Evolutionary conservation across 257 asterid species (phyloP), one percentile per base, ranked within the genome.

Genomic region (Lantana camara): DNA sequence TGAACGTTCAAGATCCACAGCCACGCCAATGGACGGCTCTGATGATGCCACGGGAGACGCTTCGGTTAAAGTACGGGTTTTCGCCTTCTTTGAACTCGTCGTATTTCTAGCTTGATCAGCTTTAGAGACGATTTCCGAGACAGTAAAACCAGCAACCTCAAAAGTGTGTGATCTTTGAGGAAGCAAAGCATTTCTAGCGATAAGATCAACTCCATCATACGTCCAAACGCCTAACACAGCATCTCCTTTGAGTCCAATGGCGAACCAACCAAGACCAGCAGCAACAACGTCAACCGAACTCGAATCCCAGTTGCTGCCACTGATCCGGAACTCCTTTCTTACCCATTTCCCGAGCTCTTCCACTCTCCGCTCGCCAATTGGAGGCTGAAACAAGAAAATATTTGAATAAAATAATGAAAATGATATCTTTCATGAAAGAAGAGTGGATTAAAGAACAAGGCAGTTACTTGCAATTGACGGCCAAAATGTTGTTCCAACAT

Each of bases 241-340:
- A 24, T 83, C 91, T 69, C 96, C 97, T 74, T 77, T 87, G 42
- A 93, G 79, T 66, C 94, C 98, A 63, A 93, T 80, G 19, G 91
- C 81, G 45, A 87, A 83, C 98, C 98, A 93, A 54, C 97, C 97
- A 61, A 93, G 85, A 60, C 97, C 98, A 19, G 90, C 75, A 49
- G 85, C 85, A 41, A 95, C 91, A 63, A 93, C 76, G 59, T 93
- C 96, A 16, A 72, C 75, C 16, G 76, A 83, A 59, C 94, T 93
- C 1, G 89, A 85, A 63, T 87, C 94, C 95, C 97, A 92, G 14
- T 60, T 48, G 67, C 58, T 66, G 24, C 97, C 97, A 13, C 73
- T 60, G 0, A 87, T 88, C 4, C 4, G 72, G 16, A 83, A 66
- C 69, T 90, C 91, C 81, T 57, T 87, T 66, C 53, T 89, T 69